Base-by-base conservation (phyloP, 2,329 filamentous ascomycete species). In the Claviceps citrina region DNA sequence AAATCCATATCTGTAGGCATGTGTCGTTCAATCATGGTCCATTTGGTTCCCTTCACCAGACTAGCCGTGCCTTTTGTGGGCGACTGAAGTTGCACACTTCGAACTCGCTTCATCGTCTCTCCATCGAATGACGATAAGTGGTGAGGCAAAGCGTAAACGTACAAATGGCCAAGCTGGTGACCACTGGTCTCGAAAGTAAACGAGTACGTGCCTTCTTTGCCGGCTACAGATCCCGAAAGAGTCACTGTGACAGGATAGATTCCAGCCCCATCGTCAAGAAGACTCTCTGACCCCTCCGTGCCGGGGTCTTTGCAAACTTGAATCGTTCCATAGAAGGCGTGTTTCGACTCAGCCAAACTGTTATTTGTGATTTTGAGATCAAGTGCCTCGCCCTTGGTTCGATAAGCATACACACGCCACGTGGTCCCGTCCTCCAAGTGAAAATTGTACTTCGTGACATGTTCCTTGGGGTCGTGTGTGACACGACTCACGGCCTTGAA, bases 81-180 rank as follows among this genome's bases (percentile, higher is more conserved):
- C 0, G 85, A 89, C 42, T 79, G 73, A 39, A 96, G 63, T 46
- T 72, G 66, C 2, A 91, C 56, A 4, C 63, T 72, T 7, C 66
- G 64, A 19, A 65, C 61, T 9, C 61, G 62, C 7, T 74, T 75
- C 27, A 48, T 52, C 2, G 71, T 76, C 1, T 59, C 59, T 1
- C 58, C 49, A 47, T 84, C 74, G 44, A 96, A 87, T 0, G 83
- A 85, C 25, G 76, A 65, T 3, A 84, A 56, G 49, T 96, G 91
- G 57, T 96, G 91, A 18, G 87, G 85, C 36, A 98, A 64, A 13
- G 83, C 84, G 56, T 82, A 95, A 78, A 93, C 91, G 46, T 91
- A 66, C 18, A 94, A 65, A 44, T 66, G 71, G 13, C 72, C 64
- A 6, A 62, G 58, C 13, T 66, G 54, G 27, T 76, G 65, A 5